Conservation (phyloP, 257 asterid genomes). For the Solanum etuberosum region DNA sequence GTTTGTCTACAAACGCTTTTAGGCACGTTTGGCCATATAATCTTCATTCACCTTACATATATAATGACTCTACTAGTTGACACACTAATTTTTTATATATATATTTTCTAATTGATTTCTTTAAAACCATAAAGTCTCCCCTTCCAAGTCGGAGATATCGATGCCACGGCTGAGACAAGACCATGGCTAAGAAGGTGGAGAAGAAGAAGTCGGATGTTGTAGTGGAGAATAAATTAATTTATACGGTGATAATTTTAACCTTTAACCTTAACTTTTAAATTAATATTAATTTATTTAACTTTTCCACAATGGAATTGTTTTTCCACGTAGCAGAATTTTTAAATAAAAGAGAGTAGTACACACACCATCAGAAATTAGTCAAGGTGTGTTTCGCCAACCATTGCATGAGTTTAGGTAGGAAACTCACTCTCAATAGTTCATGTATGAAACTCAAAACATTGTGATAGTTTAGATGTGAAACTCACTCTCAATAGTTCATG, state of each 20-base stretch:
- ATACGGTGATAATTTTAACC: background rate
- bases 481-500: background rate
- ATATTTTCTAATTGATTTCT: background rate
- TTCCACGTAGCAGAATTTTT: background rate
- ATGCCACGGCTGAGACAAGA: background rate
- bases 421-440: no score
- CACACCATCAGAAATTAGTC: background rate
- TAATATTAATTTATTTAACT: background rate
- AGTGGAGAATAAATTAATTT: background rate
- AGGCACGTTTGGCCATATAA: background rate
- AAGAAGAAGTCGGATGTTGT: background rate
- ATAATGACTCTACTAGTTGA: background rate
- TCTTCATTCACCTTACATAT: background rate
- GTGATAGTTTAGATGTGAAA: background rate
- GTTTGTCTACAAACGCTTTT: background rate
- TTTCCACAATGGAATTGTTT: background rate
- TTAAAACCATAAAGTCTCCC: background rate
- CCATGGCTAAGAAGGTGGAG: background rate
- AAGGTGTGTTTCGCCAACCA: background rate
- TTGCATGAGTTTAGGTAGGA: background rate
- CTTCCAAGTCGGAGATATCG: background rate
- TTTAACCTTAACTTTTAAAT: background rate
- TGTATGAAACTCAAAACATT: no score
- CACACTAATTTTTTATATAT: background rate
- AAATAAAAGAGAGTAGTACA: background rate